These are phyloP conservation scores for Baorangia bicolor DNA, from an alignment of 768 basidiomycete species.

Conservation along the genomic window DNA sequence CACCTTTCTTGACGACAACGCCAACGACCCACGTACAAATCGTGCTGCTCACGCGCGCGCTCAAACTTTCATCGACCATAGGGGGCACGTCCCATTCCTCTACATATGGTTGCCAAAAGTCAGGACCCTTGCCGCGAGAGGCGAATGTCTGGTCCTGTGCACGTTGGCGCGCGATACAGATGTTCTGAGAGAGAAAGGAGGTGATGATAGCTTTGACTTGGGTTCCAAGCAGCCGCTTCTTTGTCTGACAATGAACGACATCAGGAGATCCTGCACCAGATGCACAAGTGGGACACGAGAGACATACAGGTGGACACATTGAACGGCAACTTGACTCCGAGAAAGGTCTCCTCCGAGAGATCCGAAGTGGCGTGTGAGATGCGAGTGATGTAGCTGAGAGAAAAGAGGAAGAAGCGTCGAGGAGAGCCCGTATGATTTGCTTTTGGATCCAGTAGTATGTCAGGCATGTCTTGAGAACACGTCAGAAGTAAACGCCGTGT, in stretches of 20 bases:
- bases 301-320: slow-evolving; percentile 64
- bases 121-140: slow-evolving; percentile 76
- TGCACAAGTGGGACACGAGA: background rate
- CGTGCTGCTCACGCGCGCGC: slow-evolving; percentile 12
- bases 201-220: slow-evolving; percentile 74
- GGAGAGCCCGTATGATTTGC: slow-evolving; percentile 50
- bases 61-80: slow-evolving; percentile 30
- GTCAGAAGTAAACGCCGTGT: background rate
- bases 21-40: slow-evolving; percentile 18
- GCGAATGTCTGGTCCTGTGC: slow-evolving; percentile 81
- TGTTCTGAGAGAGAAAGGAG: slow-evolving; percentile 83
- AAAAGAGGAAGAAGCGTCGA: slow-evolving; percentile 30
- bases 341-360: slow-evolving; percentile 48
- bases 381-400: slow-evolving; percentile 26
- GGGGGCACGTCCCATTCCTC: slow-evolving; percentile 78
- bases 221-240: slow-evolving; percentile 64
- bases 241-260: slow-evolving; percentile 53
- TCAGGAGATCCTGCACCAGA: background rate
- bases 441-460: slow-evolving; percentile 76
- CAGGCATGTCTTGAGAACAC: slow-evolving; percentile 47
- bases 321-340: slow-evolving; percentile 68
- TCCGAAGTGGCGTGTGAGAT: slow-evolving; percentile 29
- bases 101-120: slow-evolving; percentile 83
- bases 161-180: slow-evolving; percentile 74
- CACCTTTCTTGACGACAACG: slow-evolving; percentile 24